Evolutionary conservation across 108 stramenopile genomes (phyloP).

Genomic region (Fistulifera pelliculosa): DNA sequence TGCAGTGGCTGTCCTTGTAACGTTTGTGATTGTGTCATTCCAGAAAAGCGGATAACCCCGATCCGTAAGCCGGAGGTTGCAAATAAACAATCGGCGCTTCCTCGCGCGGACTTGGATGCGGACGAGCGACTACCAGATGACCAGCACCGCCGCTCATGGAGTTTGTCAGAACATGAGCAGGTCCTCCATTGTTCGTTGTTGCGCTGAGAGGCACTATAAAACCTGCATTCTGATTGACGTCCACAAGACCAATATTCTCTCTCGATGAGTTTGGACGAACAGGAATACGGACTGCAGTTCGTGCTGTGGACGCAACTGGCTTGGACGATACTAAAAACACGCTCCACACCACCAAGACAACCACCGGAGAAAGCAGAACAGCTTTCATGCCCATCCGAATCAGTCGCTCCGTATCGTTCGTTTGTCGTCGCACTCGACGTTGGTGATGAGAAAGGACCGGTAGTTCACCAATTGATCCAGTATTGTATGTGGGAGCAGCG

Average conservation of each 20-base stretch:
- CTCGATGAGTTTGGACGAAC: neutral
- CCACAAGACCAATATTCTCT: neutral
- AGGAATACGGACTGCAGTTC: neutral
- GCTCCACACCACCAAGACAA: slow-evolving; percentile 32
- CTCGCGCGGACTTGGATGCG: slow-evolving; percentile 1
- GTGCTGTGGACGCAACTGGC: neutral
- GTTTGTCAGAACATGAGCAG: neutral
- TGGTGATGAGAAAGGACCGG: neutral
- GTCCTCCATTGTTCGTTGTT: neutral
- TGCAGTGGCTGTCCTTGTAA: slow-evolving; percentile 1
- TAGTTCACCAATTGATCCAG: neutral
- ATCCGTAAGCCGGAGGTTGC: slow-evolving; percentile 1
- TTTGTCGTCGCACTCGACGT: neutral
- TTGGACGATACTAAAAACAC: neutral
- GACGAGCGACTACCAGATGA: slow-evolving; percentile 1
- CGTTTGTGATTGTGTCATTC: neutral
- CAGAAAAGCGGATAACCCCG: neutral
- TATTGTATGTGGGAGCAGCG: neutral
- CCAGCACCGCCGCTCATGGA: slow-evolving; percentile 5
- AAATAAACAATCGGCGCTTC: slow-evolving; percentile 10
- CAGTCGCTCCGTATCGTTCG: slow-evolving; percentile 2
- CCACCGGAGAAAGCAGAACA: slow-evolving; percentile 23
- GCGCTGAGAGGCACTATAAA: neutral
- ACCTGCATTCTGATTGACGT: neutral
- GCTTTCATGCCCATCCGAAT: slow-evolving; percentile 25